Evolutionary conservation across 495 filamentous ascomycete genomes (phyloP).

Genomic region (Trypethelium eluteriae): DNA sequence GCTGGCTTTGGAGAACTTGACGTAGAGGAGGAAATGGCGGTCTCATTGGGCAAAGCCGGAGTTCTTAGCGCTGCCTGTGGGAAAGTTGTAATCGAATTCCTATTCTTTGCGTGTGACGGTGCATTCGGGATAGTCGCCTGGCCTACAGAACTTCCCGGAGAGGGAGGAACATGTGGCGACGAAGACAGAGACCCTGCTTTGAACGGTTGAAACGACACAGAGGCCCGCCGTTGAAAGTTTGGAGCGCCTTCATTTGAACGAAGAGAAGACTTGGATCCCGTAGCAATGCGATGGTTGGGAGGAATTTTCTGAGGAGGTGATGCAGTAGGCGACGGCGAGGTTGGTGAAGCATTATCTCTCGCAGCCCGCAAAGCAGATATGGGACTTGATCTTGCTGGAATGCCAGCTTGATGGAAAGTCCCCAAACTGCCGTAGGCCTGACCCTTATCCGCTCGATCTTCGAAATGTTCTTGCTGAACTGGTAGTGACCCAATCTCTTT

Average conservation of each 20-base stretch:
- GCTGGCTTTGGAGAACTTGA: constrained; percentile 69
- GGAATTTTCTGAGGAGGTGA: constrained; percentile 56
- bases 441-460: constrained; percentile 54
- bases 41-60: constrained; percentile 48
- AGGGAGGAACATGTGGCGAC: constrained; percentile 61
- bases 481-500: constrained; percentile 73
- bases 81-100: constrained; percentile 56
- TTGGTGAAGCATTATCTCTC: constrained; percentile 41
- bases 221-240: constrained; percentile 59
- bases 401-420: constrained; percentile 79
- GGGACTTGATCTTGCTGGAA: constrained; percentile 69
- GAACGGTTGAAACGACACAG: constrained; percentile 88
- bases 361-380: constrained; percentile 75
- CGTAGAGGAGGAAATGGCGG: constrained; percentile 50
- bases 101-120: constrained; percentile 40
- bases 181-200: constrained; percentile 89
- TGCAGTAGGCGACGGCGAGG: constrained; percentile 41
- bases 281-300: constrained; percentile 50
- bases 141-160: constrained; percentile 54
- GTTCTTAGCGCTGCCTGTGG: constrained; percentile 58
- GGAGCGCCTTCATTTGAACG: constrained; percentile 47
- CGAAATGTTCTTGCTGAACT: constrained; percentile 37
- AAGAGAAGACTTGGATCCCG: constrained; percentile 54
- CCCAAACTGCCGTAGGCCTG: constrained; percentile 89
- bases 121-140: constrained; percentile 29